Evolutionary conservation across 1,284 basidiomycete species (phyloP), one percentile per base, ranked within the genome.

Genomic region (Schizopora paradoxa): DNA sequence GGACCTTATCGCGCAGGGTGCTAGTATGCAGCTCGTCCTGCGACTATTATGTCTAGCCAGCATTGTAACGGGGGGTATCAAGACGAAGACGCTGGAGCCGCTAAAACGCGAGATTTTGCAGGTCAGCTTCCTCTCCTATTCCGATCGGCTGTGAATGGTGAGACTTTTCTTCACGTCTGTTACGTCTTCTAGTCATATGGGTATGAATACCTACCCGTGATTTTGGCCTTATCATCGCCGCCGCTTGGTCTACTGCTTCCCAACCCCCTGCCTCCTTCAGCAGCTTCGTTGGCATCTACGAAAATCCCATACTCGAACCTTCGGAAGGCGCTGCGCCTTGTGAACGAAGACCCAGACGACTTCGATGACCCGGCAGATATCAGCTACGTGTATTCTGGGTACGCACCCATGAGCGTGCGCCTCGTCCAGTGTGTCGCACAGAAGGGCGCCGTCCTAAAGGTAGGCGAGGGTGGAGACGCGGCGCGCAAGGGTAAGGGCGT

Each of bases 321-420:
- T 16, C 81, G 93, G 42, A 94, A 92, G 65, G 79, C 84, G 0
- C 73, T 99, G n/a, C 80, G 90, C 21, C 78, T 99, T 18, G 76
- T 98, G 28, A 91, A 96, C 53, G 95, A 99, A 97, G 86, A 83
- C 56, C 71, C 76, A 32, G 84, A 86, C 55, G 76, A 77, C 11
- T 63, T 82, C 28, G 86, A 84, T 52, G 86, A 86, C 59, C 73
- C 85, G 27, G 93, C 95, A 56, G 96, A 99, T 64, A 88, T 98
- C 58, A 85, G 89, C 50, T 99, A 91, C 65, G 89, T 91, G 29
- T 99, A 97, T 68, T 96, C 92, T 1, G 96, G 96, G 6, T 99
- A 94, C 63, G 94, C 96, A 2, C 96, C 96, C 8, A 78, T 98
- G 52, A 91, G 86, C 57, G 67, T 97, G 5, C 81, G 96, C 8